Percentiles rank a stretch among this genome's conserved stretches.
phyloP scores from a whole-genome alignment of 1,284 basidiomycete species.

The Malassezia obtusa region DNA sequence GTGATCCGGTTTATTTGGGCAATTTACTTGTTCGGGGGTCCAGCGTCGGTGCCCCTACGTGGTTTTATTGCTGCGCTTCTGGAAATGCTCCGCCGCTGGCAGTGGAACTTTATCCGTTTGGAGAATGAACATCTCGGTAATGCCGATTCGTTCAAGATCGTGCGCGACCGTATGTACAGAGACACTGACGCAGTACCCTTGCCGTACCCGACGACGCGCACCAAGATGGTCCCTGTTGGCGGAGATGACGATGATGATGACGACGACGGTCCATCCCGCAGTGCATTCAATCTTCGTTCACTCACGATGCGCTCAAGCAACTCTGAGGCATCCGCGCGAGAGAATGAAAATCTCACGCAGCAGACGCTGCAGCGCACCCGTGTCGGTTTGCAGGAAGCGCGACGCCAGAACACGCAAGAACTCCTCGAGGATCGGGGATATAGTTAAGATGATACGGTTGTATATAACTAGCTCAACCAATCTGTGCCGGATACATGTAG shows the following conservation, averaged over 20 bases:
- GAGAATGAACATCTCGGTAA: conserved; percentile 68
- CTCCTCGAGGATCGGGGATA: neutral
- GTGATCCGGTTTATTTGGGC: conserved; percentile 72
- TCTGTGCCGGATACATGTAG: neutral
- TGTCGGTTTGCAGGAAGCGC: neutral
- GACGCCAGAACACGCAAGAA: neutral
- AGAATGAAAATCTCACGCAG: neutral
- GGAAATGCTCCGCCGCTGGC: conserved; percentile 71
- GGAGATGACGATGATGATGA: conserved; percentile 8
- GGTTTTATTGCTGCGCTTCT: conserved; percentile 62
- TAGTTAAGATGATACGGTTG: neutral
- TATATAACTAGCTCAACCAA: no score
- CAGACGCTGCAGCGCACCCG: conserved; percentile 3
- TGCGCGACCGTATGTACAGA: conserved; percentile 19
- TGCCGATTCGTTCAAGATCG: conserved; percentile 36
- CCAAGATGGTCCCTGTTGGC: neutral
- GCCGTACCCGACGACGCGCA: conserved; percentile 21
- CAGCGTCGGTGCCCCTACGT: conserved; percentile 55
- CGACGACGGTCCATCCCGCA: neutral
- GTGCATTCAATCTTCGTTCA: neutral
- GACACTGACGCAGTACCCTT: conserved; percentile 18
- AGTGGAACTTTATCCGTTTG: conserved; percentile 78
- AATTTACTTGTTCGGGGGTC: conserved; percentile 60
- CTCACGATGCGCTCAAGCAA: neutral
- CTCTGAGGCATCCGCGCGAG: neutral